Conservation (phyloP, 176 grass and related monocot species). For the Musa schizocarpa region DNA sequence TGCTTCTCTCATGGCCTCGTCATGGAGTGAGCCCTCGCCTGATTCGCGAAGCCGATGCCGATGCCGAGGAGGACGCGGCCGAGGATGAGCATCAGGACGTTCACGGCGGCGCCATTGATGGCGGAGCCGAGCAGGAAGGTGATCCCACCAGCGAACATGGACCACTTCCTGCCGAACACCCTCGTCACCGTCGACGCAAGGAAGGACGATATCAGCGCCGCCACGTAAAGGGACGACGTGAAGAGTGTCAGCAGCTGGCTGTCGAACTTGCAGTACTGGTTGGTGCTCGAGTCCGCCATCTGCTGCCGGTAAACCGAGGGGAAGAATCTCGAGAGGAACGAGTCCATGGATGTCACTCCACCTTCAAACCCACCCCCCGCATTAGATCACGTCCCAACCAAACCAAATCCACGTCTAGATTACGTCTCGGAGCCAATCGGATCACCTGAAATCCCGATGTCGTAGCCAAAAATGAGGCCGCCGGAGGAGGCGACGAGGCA, state of each 20-base stretch:
- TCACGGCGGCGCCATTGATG: slow-evolving; percentile 22
- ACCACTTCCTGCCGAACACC: slow-evolving; percentile 43
- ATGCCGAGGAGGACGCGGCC: slow-evolving; percentile 38
- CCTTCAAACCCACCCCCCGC: not conserved
- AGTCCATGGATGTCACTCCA: slow-evolving; percentile 34
- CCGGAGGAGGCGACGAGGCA: not conserved
- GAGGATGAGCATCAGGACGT: slow-evolving; percentile 27
- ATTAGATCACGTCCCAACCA: too few relatives aligned
- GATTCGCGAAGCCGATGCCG: slow-evolving; percentile 40
- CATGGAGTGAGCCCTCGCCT: too few relatives aligned
- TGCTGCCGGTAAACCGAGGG: slow-evolving; percentile 33
- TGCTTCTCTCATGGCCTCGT: too few relatives aligned
- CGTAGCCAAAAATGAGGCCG: not conserved
- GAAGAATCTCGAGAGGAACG: slow-evolving; percentile 40
- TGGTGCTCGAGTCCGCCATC: slow-evolving; percentile 16
- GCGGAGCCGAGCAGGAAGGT: slow-evolving; percentile 26
- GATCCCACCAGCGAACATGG: slow-evolving; percentile 21
- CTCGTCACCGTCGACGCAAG: slow-evolving; percentile 22
- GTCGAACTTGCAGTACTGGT: slow-evolving; percentile 94
- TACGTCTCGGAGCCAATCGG: too few relatives aligned
- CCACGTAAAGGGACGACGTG: slow-evolving; percentile 41
- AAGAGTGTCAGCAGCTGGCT: slow-evolving; percentile 33
- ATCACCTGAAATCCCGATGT: not conserved
- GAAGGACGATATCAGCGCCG: slow-evolving; percentile 28
- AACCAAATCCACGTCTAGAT: too few relatives aligned